Evolutionary conservation across 2,329 filamentous ascomycete species (phyloP), one percentile per base, ranked within the genome.

Genomic region (Colletotrichum sp.): DNA sequence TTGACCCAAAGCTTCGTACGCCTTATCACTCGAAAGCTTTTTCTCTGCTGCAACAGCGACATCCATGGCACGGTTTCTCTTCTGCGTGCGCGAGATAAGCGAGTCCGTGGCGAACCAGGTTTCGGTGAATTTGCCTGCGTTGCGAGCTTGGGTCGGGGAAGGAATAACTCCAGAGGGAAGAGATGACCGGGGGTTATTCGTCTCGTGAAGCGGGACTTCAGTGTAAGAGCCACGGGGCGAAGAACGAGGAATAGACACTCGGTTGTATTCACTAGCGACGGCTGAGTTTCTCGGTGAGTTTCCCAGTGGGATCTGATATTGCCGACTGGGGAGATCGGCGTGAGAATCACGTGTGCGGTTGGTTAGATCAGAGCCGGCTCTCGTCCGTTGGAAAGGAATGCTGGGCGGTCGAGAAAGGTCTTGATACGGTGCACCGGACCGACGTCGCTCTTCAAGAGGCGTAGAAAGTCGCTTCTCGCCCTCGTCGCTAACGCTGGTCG

Each of bases 301-400:
- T 44, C 81, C 80, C 0, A 86, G 85, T 2, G 83, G 78, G 76
- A 89, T 84, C 80, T 92, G 90, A 78, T 92, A 90, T 78, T 92
- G 89, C 62, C 90, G 86, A 77, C 88, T 88, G 12, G 91, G 89
- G 15, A 92, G 86, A 79, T 92, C 87, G 72, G 85, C 76, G 49
- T 88, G 89, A 0, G 92, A 92, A 78, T 91, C 88, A 66, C 88
- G 87, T 52, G 88, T 90, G 28, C 85, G 86, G 64, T 89, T 84
- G 6, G 91, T 92, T 36, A 90, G 89, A 13, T 90, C 89, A 4
- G 93, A 95, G 63, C 90, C 87, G 18, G 87, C 89, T 39, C 96
- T 92, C 1, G 95, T 98, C 81, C 97, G 93, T 85, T 95, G 91
- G 84, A 98, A 98, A 0, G 96, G 93, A 66, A 98, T 89, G 1